Base-by-base conservation (phyloP, 2,329 filamentous ascomycete species). In the Diplocarpon mali region DNA sequence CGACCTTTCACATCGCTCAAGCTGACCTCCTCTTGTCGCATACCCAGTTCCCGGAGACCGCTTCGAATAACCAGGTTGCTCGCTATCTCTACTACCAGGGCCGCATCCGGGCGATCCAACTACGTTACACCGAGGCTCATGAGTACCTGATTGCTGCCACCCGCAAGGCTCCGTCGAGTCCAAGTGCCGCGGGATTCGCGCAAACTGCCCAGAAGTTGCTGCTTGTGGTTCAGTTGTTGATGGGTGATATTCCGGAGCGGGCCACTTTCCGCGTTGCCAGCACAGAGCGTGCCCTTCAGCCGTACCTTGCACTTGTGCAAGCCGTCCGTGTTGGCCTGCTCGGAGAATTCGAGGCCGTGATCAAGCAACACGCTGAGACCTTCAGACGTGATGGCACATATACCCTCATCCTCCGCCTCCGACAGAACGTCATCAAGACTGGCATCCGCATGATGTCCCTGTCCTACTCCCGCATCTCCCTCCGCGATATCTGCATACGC, bases 371-470 rank as follows among this genome's bases (percentile, higher is more conserved):
- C 62, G 81, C 82, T 46, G 78, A 85, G 36, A 82, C 81, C 10
- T 98, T 96, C 80, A 83, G 87, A 60, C 83, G 84, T 54, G 92
- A 98, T 63, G 86, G 86, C 46, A 96, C 90, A 15, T 96, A 96
- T 70, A 94, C 89, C 10, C 74, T 98, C 46, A 93, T 96, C 58
- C 76, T 96, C 52, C 89, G 92, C 51, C 75, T 98, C 50, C 82
- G 92, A 57, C 92, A 98, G 67, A 98, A 98, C 62, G 92, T 98
- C 61, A 96, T 98, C 78, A 95, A 95, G 73, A 98, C 92, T 3
- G 92, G 92, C 54, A 95, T 98, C 53, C 87, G 92, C 57, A 95
- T 96, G 88, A 94, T 98, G 78, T 96, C 90, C 34, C 73, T 98
- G 53, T 95, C 89, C 15, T 98, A 98, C 71, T 95, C 90, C 48